Evolutionary conservation across 2,329 filamentous ascomycete genomes (phyloP), one percentile per base, ranked within the genome.

Genomic region (Penicillium paneum): DNA sequence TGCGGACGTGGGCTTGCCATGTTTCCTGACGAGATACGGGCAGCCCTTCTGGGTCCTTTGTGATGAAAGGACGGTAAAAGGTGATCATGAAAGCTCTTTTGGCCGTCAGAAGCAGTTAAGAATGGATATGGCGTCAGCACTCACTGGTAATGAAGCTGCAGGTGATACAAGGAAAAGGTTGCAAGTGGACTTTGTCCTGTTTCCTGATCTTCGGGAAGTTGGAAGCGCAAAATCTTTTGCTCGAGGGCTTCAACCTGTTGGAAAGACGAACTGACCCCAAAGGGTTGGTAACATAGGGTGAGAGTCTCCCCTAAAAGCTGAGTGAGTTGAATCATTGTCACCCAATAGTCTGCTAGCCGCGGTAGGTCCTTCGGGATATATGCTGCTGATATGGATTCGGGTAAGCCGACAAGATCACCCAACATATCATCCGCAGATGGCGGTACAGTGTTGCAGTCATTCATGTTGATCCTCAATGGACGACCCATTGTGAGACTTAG

Each of bases 401-500:
- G 45, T 2, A 67, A 19, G 3, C 52, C 47, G 15, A 34, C 42
- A 31, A 64, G 32, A 36, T 71, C 69, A 52, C 53, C 59, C 12
- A 68, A 41, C 17, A 71, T 38, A 42, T 73, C 71, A 17, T 46
- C 59, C 5, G 48, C 58, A 2, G 57, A 57, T 6, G 72, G 71
- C 60, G 69, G 65, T 1, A 65, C 59, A 1, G 67, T 63, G 48
- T 76, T 71, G 54, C 70, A 75, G 50, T 75, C 73, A 35, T 72
- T 64, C 4, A 68, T 62, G 53, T 73, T 61, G 40, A 75, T 74
- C 7, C 75, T 68, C 58, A 76, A 60, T 28, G 75, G 75, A 38
- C 75, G 67, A 1, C 75, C 74, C 53, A 74, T 59, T 0, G 66
- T 71, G 8, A 76, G 64, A 35, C 72, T 68, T 17, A 76, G 58